Percentiles rank a stretch among this genome's conserved stretches.
Conservation (phyloP, 2,329 filamentous ascomycete species). For the Aspergillus pseudonomiae region DNA sequence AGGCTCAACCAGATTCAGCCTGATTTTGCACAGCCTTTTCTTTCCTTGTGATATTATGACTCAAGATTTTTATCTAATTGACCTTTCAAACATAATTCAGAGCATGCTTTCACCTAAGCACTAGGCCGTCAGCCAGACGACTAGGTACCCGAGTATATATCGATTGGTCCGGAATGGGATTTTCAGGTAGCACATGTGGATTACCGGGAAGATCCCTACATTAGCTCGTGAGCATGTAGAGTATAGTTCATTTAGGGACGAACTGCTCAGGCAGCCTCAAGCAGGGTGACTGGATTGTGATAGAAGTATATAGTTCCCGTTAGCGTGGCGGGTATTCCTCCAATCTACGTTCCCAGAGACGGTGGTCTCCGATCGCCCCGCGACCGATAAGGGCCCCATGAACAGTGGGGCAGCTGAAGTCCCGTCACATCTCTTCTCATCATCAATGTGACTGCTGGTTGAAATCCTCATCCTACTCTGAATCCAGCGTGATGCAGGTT, state of each 20-base stretch:
- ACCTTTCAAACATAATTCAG: not conserved
- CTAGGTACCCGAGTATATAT: not conserved
- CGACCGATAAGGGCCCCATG: conserved; percentile 6
- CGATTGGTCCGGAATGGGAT: not conserved
- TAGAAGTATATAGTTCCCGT: not conserved
- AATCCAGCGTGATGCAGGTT: not conserved
- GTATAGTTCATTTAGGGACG: not conserved
- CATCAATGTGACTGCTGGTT: not conserved
- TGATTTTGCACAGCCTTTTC: not conserved
- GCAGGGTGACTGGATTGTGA: not conserved
- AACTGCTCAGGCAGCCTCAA: conserved; percentile 1
- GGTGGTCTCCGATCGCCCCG: conserved; percentile 5
- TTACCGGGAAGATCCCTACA: not conserved
- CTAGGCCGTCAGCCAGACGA: too few relatives aligned
- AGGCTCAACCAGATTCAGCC: not conserved
- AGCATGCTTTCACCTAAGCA: too few relatives aligned
- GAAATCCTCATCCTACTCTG: not conserved
- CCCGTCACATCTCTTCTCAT: not conserved
- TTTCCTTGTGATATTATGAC: not conserved
- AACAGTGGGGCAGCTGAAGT: conserved; percentile 9
- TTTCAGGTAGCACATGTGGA: not conserved
- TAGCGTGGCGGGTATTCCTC: not conserved
- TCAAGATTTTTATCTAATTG: not conserved
- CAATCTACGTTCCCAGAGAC: not conserved
- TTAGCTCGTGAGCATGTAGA: not conserved